phyloP scores from a whole-genome alignment of 2,329 filamentous ascomycete genomes.

The Cryphonectria naterciae region DNA sequence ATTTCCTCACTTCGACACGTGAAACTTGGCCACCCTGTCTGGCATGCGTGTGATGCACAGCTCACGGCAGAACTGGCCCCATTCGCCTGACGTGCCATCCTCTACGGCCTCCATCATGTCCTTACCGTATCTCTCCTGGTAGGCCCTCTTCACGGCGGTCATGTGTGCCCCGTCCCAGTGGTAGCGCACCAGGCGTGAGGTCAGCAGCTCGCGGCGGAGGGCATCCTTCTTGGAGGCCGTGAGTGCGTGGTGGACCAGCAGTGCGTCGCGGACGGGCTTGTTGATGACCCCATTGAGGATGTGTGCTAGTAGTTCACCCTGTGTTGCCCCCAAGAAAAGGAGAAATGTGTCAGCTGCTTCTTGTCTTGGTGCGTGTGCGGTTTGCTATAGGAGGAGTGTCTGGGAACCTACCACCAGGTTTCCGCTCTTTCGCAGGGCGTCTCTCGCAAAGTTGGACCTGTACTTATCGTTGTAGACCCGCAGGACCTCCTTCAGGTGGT shows the following conservation, averaged over 20 bases:
- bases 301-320: constrained; percentile 94
- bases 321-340: neutral
- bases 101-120: constrained; percentile 78
- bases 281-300: constrained; percentile 98
- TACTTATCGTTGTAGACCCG: constrained; percentile 75
- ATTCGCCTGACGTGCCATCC: constrained; percentile 76
- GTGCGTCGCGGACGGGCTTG: constrained; percentile 87
- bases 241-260: constrained; percentile 89
- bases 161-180: constrained; percentile 92
- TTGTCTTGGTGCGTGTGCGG: constrained; percentile 14
- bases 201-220: constrained; percentile 82
- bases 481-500: constrained; percentile 80
- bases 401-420: constrained; percentile 79
- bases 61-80: constrained; percentile 75
- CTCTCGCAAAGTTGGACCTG: constrained; percentile 80
- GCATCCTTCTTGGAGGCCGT: constrained; percentile 71
- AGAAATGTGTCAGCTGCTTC: constrained; percentile 2
- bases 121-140: constrained; percentile 73
- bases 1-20: constrained; percentile 3
- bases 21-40: constrained; percentile 58
- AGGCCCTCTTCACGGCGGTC: constrained; percentile 77
- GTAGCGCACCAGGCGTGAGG: constrained; percentile 82
- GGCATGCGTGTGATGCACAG: constrained; percentile 67
- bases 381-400: neutral
- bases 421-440: constrained; percentile 84